Conservation (phyloP, 257 asterid species). For the Solanum bukasovii region DNA sequence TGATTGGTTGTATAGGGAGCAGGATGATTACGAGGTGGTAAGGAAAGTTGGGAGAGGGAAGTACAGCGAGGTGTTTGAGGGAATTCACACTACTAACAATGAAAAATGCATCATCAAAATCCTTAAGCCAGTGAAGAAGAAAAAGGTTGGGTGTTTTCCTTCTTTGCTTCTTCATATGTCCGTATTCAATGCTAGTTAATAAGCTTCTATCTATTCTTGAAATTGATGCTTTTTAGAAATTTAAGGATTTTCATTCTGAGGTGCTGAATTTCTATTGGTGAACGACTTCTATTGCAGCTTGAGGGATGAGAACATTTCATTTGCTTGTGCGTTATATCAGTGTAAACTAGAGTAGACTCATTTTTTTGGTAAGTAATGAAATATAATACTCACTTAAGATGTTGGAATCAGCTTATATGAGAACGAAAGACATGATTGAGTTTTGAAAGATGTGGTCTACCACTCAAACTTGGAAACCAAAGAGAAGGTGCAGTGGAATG, state of each 20-base stretch:
- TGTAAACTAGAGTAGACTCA: neutral
- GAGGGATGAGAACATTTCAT: neutral
- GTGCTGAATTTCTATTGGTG: neutral
- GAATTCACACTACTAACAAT: constrained; percentile 59
- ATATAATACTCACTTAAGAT: neutral
- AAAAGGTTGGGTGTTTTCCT: constrained; percentile 39
- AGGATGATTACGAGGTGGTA: constrained; percentile 90
- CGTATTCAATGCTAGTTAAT: neutral
- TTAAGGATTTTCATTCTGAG: neutral
- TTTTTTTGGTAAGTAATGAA: neutral
- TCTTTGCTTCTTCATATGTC: neutral
- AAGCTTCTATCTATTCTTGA: neutral
- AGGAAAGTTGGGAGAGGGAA: constrained; percentile 96
- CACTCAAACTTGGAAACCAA: neutral
- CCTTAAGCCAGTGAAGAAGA: constrained; percentile 94
- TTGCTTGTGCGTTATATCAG: neutral
- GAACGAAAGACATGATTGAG: neutral
- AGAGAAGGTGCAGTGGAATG: neutral
- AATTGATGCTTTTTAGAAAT: neutral
- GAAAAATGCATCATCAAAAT: constrained; percentile 85
- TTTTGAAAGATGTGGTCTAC: neutral
- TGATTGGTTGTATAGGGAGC: constrained; percentile 48
- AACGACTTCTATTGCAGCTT: neutral
- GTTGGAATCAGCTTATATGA: neutral
- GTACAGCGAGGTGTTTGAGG: constrained; percentile 94